Base-by-base conservation (phyloP, 1,139 yeast species). In the Zhuliangozyma blackwelliae region DNA sequence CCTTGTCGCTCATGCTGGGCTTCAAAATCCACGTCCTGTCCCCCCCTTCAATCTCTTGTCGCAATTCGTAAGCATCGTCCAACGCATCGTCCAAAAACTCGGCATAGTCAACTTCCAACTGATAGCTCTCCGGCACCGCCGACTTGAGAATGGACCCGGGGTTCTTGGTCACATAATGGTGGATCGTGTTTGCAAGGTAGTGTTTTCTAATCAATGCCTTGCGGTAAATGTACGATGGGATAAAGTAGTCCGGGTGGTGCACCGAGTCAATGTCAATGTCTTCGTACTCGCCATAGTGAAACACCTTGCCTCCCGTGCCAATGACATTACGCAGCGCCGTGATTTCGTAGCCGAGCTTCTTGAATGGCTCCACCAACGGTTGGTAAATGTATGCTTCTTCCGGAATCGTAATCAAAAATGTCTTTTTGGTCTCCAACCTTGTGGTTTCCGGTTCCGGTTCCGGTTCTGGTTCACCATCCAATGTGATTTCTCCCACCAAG, bases 1-100 rank as follows among this genome's bases (percentile, higher is more conserved):
- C 98, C 54, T 92, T 82, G 53, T 92, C 98, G 51, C 95, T 84
- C 97, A 92, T 89, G 47, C 96, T 81, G 10, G 98, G 98, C 54
- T 92, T 92, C 51, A 92, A 68, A 34, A 92, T 92, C 90, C 94
- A 92, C 37, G 82, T 75, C 46, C 74, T 77, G n/a, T 70, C 72
- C 16, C 77, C 79, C 5, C 59, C 55, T 37, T 83, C 82, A 27
- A 92, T 65, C 47, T 84, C 96, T 32, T 82, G 82, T 39, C 96
- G 67, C 39, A 92, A 68, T 54, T 92, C 98, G 63, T 84, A 89
- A 30, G 87, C 80, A 49, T 92, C 98, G 56, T 90, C 97, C 32
- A 92, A 68, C 0, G 96, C 76, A 55, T 92, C 98, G 50, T 92
- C 97, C 38, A 92, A 65, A 51, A 92, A 92, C 56, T 92, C 98